Conservation (phyloP, 2,329 filamentous ascomycete species). For the Diaporthe longicolla region DNA sequence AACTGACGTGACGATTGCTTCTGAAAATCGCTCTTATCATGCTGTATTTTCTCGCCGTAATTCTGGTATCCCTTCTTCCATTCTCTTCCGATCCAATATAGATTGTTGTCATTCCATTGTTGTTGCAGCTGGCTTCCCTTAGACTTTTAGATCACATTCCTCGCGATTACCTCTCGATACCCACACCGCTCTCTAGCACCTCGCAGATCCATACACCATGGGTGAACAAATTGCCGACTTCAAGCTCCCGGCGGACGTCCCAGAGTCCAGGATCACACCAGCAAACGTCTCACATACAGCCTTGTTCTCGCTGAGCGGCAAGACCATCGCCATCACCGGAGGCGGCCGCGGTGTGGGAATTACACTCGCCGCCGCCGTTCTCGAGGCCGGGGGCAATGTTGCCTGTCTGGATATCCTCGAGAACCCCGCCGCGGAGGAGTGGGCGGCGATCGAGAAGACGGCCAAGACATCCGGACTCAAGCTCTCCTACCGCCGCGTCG, state of each 20-base stretch:
- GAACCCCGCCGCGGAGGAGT: slow-evolving; percentile 58
- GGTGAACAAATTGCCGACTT: slow-evolving; percentile 29
- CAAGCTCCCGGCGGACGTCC: slow-evolving; percentile 25
- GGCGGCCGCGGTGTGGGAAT: slow-evolving; percentile 66
- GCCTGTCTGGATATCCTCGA: slow-evolving; percentile 58
- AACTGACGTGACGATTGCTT: slow-evolving; percentile 26
- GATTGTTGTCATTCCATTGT: slow-evolving; percentile 5
- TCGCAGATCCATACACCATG: neutral
- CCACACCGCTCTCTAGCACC: neutral
- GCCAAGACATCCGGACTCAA: slow-evolving; percentile 53
- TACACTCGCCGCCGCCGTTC: slow-evolving; percentile 61
- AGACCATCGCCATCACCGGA: slow-evolving; percentile 63
- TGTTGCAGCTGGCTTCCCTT: neutral
- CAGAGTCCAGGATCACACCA: slow-evolving; percentile 31
- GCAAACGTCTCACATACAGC: slow-evolving; percentile 24
- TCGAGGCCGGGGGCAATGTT: slow-evolving; percentile 64
- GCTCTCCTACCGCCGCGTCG: slow-evolving; percentile 59
- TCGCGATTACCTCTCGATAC: neutral
- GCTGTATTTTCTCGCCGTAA: neutral
- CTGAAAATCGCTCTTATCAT: slow-evolving; percentile 16
- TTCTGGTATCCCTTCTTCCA: neutral
- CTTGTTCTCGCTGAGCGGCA: slow-evolving; percentile 23
- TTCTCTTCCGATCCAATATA: neutral
- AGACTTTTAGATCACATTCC: neutral
- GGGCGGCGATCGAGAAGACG: slow-evolving; percentile 58